phyloP scores from a whole-genome alignment of 306 rosid genomes.

The Hylodesmum podocarpum region DNA sequence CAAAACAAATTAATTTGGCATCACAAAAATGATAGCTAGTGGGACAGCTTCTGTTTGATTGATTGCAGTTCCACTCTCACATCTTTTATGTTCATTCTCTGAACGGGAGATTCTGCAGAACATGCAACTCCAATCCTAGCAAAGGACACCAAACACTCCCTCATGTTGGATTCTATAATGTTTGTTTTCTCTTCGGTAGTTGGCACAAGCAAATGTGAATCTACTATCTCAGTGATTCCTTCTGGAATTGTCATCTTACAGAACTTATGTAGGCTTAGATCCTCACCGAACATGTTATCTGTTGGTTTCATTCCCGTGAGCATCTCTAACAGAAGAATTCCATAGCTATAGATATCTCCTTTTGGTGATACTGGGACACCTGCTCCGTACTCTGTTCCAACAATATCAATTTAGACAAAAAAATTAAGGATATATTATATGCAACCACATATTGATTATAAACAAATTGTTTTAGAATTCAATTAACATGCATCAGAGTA shows the following conservation, averaged over 20 bases:
- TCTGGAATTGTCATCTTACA: conserved; percentile 15
- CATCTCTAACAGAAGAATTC: conserved; percentile 25
- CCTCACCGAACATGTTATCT: conserved; percentile 7
- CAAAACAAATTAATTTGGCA: no score
- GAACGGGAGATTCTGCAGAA: conserved; percentile 2
- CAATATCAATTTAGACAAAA: background rate
- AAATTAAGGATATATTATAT: background rate
- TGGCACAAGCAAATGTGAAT: background rate
- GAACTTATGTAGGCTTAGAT: conserved; percentile 8
- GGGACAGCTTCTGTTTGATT: background rate
- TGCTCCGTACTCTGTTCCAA: conserved; percentile 9
- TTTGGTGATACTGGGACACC: background rate
- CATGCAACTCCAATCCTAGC: conserved; percentile 38
- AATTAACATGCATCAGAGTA: no score
- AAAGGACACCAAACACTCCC: background rate
- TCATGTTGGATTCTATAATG: background rate
- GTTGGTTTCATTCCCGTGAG: conserved; percentile 27
- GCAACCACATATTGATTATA: no score
- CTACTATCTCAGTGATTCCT: background rate
- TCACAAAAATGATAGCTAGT: background rate
- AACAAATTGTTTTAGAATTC: no score
- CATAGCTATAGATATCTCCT: conserved; percentile 29
- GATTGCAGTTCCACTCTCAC: conserved; percentile 17
- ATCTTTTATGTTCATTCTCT: conserved; percentile 13
- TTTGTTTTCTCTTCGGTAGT: no score